phyloP scores from a whole-genome alignment of 108 stramenopile species.

The Cyclostephanos tholiformis region DNA sequence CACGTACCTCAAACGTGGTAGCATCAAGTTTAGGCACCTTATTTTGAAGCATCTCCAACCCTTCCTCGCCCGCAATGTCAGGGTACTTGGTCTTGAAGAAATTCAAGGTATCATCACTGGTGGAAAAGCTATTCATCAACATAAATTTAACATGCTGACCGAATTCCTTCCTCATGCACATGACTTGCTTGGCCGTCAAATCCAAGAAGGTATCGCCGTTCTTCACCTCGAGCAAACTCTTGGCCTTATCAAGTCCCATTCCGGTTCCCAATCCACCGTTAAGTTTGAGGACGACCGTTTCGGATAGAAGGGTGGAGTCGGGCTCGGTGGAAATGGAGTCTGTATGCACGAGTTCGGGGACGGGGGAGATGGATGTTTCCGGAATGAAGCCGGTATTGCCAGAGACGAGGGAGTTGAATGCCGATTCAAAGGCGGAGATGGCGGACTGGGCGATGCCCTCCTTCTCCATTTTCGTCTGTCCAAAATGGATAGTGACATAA shows the following conservation, averaged over 20 bases:
- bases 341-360: conserved; percentile 85
- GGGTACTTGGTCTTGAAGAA: conserved; percentile 91
- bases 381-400: conserved; percentile 97
- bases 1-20: conserved; percentile 78
- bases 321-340: conserved; percentile 63
- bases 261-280: conserved; percentile 99
- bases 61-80: conserved; percentile 85
- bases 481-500: not conserved
- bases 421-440: conserved; percentile 90
- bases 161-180: conserved; percentile 91
- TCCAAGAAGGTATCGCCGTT: conserved; percentile 98
- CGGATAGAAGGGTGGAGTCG: conserved; percentile 77
- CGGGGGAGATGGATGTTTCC: conserved; percentile 91
- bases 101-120: conserved; percentile 93
- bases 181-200: conserved; percentile 98
- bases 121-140: conserved; percentile 99
- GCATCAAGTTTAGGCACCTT: conserved; percentile 98
- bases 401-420: conserved; percentile 86
- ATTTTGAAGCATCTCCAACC: conserved; percentile 98
- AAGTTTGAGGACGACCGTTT: conserved; percentile 97
- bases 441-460: conserved; percentile 88
- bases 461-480: conserved; percentile 89
- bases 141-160: conserved; percentile 96
- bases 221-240: conserved; percentile 97
- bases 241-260: conserved; percentile 99